A percentile compares a stretch with the other conserved stretches of the same genome.
Evolutionary conservation across 1,284 basidiomycete genomes (phyloP).

Genomic region (Neolentinus lepideus): DNA sequence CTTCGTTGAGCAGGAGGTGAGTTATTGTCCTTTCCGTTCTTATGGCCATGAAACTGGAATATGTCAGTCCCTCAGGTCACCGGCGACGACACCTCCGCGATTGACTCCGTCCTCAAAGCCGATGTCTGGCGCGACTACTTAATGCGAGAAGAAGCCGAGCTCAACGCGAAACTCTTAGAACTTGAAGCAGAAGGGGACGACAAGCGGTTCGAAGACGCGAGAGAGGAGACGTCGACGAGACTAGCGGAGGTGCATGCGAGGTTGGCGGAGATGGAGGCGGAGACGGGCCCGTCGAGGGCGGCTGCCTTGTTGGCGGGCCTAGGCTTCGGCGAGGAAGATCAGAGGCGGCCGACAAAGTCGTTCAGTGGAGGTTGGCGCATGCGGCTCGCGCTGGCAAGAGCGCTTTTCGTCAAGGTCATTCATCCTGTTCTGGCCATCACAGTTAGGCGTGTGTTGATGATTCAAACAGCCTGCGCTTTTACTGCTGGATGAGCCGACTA

Average conservation of each 20-base stretch:
- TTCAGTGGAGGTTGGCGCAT: slow-evolving; percentile 99
- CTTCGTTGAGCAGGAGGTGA: slow-evolving; percentile 96
- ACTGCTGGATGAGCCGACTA: slow-evolving; percentile 95
- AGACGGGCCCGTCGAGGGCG: slow-evolving; percentile 91
- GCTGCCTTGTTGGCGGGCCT: slow-evolving; percentile 87
- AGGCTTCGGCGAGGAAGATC: slow-evolving; percentile 88
- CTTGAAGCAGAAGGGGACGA: slow-evolving; percentile 75
- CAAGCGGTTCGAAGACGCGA: slow-evolving; percentile 70
- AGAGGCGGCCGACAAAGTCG: slow-evolving; percentile 72
- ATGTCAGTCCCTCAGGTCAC: slow-evolving; percentile 72
- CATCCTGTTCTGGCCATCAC: slow-evolving; percentile 6
- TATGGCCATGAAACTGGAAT: neutral
- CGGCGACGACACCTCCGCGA: slow-evolving; percentile 89
- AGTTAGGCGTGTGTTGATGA: slow-evolving; percentile 3
- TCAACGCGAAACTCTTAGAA: slow-evolving; percentile 67
- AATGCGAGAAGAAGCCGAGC: slow-evolving; percentile 69
- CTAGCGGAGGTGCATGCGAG: slow-evolving; percentile 91
- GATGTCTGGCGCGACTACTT: slow-evolving; percentile 95
- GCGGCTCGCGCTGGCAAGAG: slow-evolving; percentile 79
- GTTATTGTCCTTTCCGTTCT: slow-evolving; percentile 7
- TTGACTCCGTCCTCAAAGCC: slow-evolving; percentile 93
- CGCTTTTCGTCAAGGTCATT: slow-evolving; percentile 87
- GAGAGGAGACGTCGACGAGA: slow-evolving; percentile 81
- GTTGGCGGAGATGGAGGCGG: slow-evolving; percentile 96
- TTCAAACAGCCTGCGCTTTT: slow-evolving; percentile 60